Evolutionary conservation across 2,329 filamentous ascomycete genomes (phyloP).

Genomic region (Pezicula carpinea): DNA sequence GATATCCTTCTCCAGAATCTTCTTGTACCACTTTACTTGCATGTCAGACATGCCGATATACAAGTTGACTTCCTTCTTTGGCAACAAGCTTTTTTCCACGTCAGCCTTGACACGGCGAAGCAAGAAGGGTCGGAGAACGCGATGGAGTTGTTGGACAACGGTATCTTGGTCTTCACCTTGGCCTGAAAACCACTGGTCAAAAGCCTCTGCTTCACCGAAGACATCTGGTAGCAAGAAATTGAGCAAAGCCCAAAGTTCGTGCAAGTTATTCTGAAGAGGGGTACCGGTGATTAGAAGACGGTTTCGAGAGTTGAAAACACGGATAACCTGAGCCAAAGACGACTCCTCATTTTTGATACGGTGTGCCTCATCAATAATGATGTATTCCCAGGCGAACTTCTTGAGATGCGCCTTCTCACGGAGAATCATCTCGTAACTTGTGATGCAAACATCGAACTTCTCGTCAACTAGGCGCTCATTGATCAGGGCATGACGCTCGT

Average conservation of each 20-base stretch:
- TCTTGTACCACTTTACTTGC: slow-evolving; percentile 99
- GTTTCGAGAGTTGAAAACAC: slow-evolving; percentile 92
- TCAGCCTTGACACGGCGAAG: slow-evolving; percentile 95
- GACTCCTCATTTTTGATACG: slow-evolving; percentile 99
- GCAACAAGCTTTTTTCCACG: slow-evolving; percentile 94
- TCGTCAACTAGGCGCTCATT: slow-evolving; percentile 88
- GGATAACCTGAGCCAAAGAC: slow-evolving; percentile 91
- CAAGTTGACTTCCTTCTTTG: slow-evolving; percentile 95
- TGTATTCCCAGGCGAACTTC: slow-evolving; percentile 99
- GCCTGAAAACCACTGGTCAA: slow-evolving; percentile 95
- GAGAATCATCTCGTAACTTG: slow-evolving; percentile 98
- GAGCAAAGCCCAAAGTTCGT: slow-evolving; percentile 94
- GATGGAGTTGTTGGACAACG: slow-evolving; percentile 92
- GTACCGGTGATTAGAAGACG: slow-evolving; percentile 94
- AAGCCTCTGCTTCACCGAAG: slow-evolving; percentile 93
- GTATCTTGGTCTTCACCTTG: slow-evolving; percentile 90
- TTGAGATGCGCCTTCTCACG: slow-evolving; percentile 91
- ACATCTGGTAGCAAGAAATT: slow-evolving; percentile 98
- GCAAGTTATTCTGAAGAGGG: slow-evolving; percentile 93
- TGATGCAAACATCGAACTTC: slow-evolving; percentile 96
- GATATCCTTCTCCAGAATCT: slow-evolving; percentile 98
- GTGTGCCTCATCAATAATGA: slow-evolving; percentile 97
- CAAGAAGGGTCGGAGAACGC: slow-evolving; percentile 87
- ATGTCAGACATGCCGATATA: slow-evolving; percentile 99
- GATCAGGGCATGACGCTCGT: slow-evolving; percentile 84